These are phyloP conservation scores for Drosera capensis DNA, from an alignment of 148 eudicot genomes.

Conservation along the genomic window DNA sequence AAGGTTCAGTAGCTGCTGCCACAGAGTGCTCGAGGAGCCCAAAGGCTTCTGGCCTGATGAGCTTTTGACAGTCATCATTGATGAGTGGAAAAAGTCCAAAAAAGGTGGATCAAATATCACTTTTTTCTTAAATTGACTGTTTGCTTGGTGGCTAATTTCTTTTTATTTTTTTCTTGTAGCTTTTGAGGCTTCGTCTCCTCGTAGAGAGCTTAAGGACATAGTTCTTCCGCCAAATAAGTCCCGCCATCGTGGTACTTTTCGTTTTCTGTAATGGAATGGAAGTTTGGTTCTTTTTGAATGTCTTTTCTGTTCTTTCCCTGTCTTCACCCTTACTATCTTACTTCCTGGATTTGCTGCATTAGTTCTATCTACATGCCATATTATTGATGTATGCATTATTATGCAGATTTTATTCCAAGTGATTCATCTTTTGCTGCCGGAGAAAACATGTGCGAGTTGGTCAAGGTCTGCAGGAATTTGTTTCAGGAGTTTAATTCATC, in stretches of 20 bases:
- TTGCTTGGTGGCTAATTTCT: too few species aligned
- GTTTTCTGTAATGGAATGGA: neutral
- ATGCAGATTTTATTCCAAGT: constrained; percentile 30
- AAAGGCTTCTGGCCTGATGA: constrained; percentile 77
- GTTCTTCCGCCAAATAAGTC: constrained; percentile 33
- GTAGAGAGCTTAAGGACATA: constrained; percentile 54
- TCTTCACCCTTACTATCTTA: neutral
- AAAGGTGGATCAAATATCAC: constrained; percentile 38
- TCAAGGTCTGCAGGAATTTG: constrained; percentile 40
- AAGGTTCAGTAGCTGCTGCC: constrained; percentile 34
- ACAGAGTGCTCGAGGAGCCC: constrained; percentile 38
- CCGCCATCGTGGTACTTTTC: constrained; percentile 30
- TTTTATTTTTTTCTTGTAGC: constrained; percentile 38
- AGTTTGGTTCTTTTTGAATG: neutral
- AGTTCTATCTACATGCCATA: neutral
- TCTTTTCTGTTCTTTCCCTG: neutral
- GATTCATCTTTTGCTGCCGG: constrained; percentile 73
- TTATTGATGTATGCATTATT: neutral
- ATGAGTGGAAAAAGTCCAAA: constrained; percentile 96
- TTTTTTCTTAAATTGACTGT: neutral
- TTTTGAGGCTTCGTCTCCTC: constrained; percentile 81
- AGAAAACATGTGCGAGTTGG: constrained; percentile 67
- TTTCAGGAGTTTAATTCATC: neutral
- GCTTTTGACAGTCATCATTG: constrained; percentile 51
- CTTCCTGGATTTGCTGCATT: neutral